These are phyloP conservation scores for Comarum palustre DNA, from an alignment of 306 rosid genomes.

Conservation along the genomic window DNA sequence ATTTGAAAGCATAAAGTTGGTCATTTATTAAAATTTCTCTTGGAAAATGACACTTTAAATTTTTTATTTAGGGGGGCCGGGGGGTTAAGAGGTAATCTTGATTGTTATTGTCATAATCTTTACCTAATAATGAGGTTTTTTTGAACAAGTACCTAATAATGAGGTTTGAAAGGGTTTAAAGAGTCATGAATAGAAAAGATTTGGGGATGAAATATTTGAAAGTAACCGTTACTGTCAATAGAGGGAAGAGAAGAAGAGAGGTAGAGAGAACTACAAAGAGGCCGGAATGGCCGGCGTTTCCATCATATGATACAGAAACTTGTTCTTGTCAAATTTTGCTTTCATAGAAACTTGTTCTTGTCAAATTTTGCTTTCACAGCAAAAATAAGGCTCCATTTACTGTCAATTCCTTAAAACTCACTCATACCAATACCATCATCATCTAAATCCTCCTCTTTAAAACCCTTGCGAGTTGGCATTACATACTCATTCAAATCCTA, in stretches of 20 bases:
- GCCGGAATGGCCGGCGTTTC: constrained; percentile 41
- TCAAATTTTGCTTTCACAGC: constrained; percentile 44
- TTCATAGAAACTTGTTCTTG: constrained; percentile 17
- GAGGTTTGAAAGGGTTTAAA: constrained; percentile 3
- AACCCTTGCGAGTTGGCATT: constrained; percentile 20
- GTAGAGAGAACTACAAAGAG: constrained; percentile 10
- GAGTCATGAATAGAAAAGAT: neutral
- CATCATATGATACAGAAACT: neutral
- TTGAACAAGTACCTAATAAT: constrained; percentile 1
- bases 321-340: constrained; percentile 40
- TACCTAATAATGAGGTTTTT: constrained; percentile 7
- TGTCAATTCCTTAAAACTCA: constrained; percentile 57
- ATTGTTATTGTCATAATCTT: neutral
- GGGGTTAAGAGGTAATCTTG: neutral
- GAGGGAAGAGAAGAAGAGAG: constrained; percentile 19
- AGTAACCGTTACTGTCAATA: constrained; percentile 42
- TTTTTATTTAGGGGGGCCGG: neutral
- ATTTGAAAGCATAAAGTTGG: no score
- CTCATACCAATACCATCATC: constrained; percentile 8
- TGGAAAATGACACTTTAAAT: neutral
- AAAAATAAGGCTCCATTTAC: constrained; percentile 55
- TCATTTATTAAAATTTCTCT: no score
- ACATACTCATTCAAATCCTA: constrained; percentile 1
- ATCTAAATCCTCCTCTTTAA: constrained; percentile 22
- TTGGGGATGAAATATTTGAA: neutral